Conservation (phyloP, 2,329 filamentous ascomycete genomes). For the Ceratocystiopsis brevicomis region DNA sequence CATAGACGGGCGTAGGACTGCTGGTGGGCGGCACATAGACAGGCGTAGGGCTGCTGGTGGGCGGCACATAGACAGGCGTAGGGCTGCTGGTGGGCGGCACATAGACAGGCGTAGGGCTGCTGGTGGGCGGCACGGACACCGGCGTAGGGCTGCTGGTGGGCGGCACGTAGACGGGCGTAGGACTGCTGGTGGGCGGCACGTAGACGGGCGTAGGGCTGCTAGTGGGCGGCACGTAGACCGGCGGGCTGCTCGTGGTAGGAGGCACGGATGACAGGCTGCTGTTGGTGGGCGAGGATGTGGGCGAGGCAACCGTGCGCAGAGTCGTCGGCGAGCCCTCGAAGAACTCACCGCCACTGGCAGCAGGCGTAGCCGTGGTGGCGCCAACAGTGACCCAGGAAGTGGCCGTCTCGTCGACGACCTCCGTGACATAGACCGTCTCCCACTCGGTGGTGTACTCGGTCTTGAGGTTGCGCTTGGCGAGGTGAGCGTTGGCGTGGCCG, state of each 20-base stretch:
- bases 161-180: neutral
- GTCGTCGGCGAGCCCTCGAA: slow-evolving; percentile 13
- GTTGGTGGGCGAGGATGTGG: neutral
- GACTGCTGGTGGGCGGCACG: neutral
- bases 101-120: neutral
- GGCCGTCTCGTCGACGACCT: slow-evolving; percentile 28
- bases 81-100: neutral
- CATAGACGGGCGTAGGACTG: neutral
- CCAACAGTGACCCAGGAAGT: slow-evolving; percentile 22
- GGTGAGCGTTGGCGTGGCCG: slow-evolving; percentile 18
- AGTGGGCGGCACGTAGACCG: no score
- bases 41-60: neutral
- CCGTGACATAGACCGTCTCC: slow-evolving; percentile 32
- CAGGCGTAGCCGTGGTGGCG: slow-evolving; percentile 11
- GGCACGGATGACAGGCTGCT: neutral
- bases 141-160: neutral
- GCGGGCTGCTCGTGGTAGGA: neutral
- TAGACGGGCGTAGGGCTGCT: no score
- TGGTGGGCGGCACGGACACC: neutral
- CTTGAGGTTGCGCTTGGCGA: slow-evolving; percentile 24
- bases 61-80: neutral
- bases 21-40: neutral
- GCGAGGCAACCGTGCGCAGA: slow-evolving; percentile 1
- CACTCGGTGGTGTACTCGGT: slow-evolving; percentile 27
- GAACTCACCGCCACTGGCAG: slow-evolving; percentile 14